phyloP scores from a whole-genome alignment of 495 filamentous ascomycete genomes.

The Penicillium flavigenum region DNA sequence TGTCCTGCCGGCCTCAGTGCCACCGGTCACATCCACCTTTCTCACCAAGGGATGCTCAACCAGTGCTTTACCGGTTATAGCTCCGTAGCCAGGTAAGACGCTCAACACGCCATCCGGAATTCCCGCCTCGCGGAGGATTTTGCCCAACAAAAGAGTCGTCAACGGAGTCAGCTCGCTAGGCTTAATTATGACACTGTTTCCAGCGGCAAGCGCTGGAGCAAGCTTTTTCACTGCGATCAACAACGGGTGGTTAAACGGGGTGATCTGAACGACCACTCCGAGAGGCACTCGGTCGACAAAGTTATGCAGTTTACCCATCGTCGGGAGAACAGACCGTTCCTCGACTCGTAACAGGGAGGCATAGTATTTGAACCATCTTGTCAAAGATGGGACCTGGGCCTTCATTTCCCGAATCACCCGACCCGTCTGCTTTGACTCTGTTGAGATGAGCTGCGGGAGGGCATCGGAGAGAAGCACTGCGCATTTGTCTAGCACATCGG shows the following conservation, averaged over 20 bases:
- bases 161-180: constrained; percentile 61
- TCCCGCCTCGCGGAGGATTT: constrained; percentile 53
- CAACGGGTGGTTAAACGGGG: constrained; percentile 65
- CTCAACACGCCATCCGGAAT: constrained; percentile 57
- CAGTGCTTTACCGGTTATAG: constrained; percentile 53
- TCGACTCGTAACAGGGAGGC: constrained; percentile 58
- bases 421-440: constrained; percentile 63
- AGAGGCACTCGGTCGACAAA: constrained; percentile 59
- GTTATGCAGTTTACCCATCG: constrained; percentile 59
- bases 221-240: constrained; percentile 65
- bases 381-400: constrained; percentile 59
- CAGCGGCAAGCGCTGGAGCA: constrained; percentile 59
- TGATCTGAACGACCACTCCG: constrained; percentile 63
- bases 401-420: constrained; percentile 64
- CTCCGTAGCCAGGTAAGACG: constrained; percentile 57
- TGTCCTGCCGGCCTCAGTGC: constrained; percentile 45
- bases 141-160: constrained; percentile 52
- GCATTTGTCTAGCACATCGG: constrained; percentile 56
- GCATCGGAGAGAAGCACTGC: constrained; percentile 50
- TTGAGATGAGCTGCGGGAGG: constrained; percentile 50
- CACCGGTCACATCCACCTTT: constrained; percentile 65
- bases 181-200: constrained; percentile 63
- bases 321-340: constrained; percentile 60
- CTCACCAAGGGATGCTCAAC: constrained; percentile 51
- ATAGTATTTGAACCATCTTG: constrained; percentile 66